Evolutionary conservation across 2,329 filamentous ascomycete genomes (phyloP).

Genomic region (Alternaria rosae): DNA sequence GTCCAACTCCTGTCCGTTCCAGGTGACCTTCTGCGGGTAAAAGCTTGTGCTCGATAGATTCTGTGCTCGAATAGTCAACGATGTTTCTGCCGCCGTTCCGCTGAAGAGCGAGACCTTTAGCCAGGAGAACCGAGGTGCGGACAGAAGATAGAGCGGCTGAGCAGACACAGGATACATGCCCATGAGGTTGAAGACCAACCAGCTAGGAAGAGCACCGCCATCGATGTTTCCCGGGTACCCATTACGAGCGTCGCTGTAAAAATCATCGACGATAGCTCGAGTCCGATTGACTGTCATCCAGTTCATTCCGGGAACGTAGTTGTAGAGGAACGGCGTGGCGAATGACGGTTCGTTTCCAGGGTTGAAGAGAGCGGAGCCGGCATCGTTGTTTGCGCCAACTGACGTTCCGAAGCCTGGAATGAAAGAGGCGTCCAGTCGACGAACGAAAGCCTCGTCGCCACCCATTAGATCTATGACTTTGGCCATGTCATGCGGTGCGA

Average conservation of each 20-base stretch:
- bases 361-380: slow-evolving; percentile 28
- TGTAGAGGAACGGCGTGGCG: slow-evolving; percentile 1
- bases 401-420: slow-evolving; percentile 42
- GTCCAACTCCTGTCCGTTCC: slow-evolving; percentile 6
- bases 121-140: slow-evolving; percentile 47
- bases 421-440: slow-evolving; percentile 51
- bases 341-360: slow-evolving; percentile 36
- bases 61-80: slow-evolving; percentile 2
- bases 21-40: slow-evolving; percentile 9
- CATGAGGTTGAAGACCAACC: slow-evolving; percentile 55
- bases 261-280: slow-evolving; percentile 42
- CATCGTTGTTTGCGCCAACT: slow-evolving; percentile 15
- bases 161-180: slow-evolving; percentile 54
- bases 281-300: slow-evolving; percentile 22
- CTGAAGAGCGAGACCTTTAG: slow-evolving; percentile 7
- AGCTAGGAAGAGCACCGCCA: slow-evolving; percentile 54
- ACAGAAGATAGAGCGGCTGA: slow-evolving; percentile 52
- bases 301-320: slow-evolving; percentile 1
- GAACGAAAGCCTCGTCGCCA: slow-evolving; percentile 46
- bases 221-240: slow-evolving; percentile 53
- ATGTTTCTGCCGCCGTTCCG: slow-evolving; percentile 8
- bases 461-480: slow-evolving; percentile 47
- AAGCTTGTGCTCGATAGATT: slow-evolving; percentile 9
- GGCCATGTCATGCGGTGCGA: slow-evolving; percentile 51
- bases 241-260: slow-evolving; percentile 37